phyloP scores from a whole-genome alignment of 1,284 basidiomycete genomes.

The Malassezia psittaci region DNA sequence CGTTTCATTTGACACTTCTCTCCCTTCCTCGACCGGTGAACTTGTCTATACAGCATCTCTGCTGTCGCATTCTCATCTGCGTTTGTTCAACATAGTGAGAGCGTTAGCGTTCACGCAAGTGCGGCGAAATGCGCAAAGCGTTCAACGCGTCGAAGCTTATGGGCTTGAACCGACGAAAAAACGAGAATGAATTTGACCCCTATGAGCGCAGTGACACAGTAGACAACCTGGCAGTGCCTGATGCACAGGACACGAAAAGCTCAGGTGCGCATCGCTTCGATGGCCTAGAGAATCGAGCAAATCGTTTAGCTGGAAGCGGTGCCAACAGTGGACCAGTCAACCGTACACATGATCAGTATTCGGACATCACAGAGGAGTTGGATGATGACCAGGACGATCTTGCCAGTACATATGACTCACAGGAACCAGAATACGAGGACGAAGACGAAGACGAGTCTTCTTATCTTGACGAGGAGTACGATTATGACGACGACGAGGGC shows the following conservation, averaged over 20 bases:
- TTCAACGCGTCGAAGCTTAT: constrained; percentile 10
- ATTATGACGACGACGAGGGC: constrained; percentile 1
- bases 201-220: not conserved
- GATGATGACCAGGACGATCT: constrained; percentile 1
- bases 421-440: constrained; percentile 7
- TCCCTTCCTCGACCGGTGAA: no score
- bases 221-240: not conserved
- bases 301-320: not conserved
- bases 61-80: not conserved
- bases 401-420: not conserved
- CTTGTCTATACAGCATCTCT: not conserved
- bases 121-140: constrained; percentile 15
- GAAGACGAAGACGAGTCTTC: not conserved
- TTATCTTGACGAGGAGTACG: constrained; percentile 3
- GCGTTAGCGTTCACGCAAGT: not conserved
- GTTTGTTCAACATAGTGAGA: not conserved
- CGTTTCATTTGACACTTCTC: no score
- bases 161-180: constrained; percentile 8
- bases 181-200: not conserved
- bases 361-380: not conserved
- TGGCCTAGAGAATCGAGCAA: not conserved
- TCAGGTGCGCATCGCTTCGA: not conserved
- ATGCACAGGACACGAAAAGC: not conserved
- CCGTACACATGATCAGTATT: not conserved
- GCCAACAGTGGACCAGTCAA: not conserved